Percentiles rank a stretch among this genome's conserved stretches.
Evolutionary conservation across 2,329 filamentous ascomycete species (phyloP).

Genomic region (Geosmithia putterillii): DNA sequence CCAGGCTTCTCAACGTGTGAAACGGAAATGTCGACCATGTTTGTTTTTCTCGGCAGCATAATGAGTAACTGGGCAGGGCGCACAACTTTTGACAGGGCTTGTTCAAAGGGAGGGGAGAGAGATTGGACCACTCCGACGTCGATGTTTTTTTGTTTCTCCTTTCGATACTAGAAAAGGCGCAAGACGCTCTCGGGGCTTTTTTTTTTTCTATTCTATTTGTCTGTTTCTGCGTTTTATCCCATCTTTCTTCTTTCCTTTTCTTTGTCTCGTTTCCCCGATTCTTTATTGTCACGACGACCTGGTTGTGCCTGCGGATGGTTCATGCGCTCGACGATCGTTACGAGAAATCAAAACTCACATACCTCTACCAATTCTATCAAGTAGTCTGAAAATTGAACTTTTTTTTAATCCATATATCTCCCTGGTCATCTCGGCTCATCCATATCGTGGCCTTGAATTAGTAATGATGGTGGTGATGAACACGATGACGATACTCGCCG

Average conservation of each 20-base stretch:
- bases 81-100: background rate
- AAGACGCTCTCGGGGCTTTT: conserved; percentile 23
- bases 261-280: conserved; percentile 4
- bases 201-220: conserved; percentile 11
- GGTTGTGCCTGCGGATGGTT: conserved; percentile 14
- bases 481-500: background rate
- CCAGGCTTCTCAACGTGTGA: background rate
- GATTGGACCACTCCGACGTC: background rate
- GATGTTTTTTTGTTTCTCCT: conserved; percentile 7
- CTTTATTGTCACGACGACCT: conserved; percentile 20
- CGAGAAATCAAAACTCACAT: conserved; percentile 13
- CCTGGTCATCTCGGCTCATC: background rate
- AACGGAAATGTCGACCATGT: background rate
- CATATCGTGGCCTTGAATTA: background rate
- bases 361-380: no score
- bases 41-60: background rate
- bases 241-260: background rate
- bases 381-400: no score
- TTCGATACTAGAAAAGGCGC: conserved; percentile 25
- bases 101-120: background rate
- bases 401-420: no score
- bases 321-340: conserved; percentile 24
- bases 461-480: background rate
- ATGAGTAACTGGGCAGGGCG: conserved; percentile 1
- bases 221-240: background rate